Evolutionary conservation across 2,329 filamentous ascomycete genomes (phyloP).

Genomic region (Cercospora sojina): DNA sequence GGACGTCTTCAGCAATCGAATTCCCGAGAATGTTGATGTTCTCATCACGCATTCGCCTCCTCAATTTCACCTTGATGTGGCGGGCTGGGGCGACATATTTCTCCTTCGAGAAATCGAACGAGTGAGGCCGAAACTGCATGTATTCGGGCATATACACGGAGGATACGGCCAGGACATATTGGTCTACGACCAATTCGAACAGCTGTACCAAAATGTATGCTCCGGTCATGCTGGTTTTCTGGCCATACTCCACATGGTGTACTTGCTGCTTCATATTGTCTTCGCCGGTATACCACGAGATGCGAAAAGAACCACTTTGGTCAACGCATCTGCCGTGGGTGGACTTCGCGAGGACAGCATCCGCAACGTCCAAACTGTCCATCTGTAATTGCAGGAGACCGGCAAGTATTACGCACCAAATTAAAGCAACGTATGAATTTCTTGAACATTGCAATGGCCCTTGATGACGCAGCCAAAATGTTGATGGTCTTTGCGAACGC

Average conservation of each 20-base stretch:
- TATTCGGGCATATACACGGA: constrained; percentile 45
- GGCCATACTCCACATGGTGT: not conserved
- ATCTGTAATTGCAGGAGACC: not conserved
- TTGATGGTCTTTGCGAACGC: too few relatives aligned
- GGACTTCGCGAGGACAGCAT: not conserved
- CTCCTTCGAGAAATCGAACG: constrained; percentile 34
- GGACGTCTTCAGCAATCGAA: constrained; percentile 30
- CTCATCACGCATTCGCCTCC: constrained; percentile 45
- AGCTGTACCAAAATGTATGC: constrained; percentile 58
- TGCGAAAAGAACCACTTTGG: not conserved
- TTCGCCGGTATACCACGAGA: not conserved
- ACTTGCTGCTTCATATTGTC: not conserved
- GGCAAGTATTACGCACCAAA: too few relatives aligned
- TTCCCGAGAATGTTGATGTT: constrained; percentile 37
- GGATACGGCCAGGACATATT: constrained; percentile 47
- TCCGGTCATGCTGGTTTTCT: not conserved
- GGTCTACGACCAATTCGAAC: constrained; percentile 71
- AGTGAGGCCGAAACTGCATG: constrained; percentile 37
- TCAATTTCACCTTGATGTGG: constrained; percentile 40
- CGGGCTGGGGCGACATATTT: constrained; percentile 32
- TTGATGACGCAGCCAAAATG: too few relatives aligned
- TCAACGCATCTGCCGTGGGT: not conserved
- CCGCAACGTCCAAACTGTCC: not conserved
- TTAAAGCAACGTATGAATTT: too few relatives aligned
- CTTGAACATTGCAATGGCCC: too few relatives aligned